Conservation (phyloP, 139 green algal species). For the Closterium sp. region DNA sequence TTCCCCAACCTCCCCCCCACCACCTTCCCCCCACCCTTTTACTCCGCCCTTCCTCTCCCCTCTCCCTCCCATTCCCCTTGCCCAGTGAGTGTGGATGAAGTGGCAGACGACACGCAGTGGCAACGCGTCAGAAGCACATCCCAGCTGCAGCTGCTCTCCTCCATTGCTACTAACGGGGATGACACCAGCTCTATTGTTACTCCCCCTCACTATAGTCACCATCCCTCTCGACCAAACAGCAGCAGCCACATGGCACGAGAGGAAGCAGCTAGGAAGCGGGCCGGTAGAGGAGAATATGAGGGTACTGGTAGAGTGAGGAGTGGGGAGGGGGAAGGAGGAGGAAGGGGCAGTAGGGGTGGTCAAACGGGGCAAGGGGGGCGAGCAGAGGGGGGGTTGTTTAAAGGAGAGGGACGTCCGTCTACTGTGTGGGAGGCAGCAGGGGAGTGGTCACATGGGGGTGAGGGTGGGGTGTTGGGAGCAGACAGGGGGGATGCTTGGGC, state of each 20-base stretch:
- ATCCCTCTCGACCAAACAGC: not conserved
- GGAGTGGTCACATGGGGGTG: not conserved
- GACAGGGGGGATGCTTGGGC: not conserved
- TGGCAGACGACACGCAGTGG: not conserved
- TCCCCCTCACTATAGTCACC: not conserved
- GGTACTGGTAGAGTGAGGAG: not conserved
- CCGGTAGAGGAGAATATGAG: not conserved
- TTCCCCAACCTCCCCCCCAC: no score
- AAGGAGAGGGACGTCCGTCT: not conserved
- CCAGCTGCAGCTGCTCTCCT: not conserved
- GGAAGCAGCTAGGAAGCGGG: not conserved
- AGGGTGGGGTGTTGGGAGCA: not conserved
- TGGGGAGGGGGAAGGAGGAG: not conserved
- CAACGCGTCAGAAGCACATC: not conserved
- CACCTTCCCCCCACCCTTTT: no score
- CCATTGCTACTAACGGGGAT: not conserved
- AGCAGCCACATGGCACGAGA: not conserved
- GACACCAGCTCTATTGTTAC: not conserved
- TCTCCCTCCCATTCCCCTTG: no score
- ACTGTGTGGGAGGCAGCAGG: not conserved
- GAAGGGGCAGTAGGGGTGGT: not conserved
- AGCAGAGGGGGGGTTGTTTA: not conserved
- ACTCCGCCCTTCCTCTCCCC: no score
- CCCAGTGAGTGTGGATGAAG: not conserved
- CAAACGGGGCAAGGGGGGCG: not conserved